These are phyloP conservation scores for Sphaerulina musiva DNA, from an alignment of 2,329 filamentous ascomycete species.

Conservation along the genomic window DNA sequence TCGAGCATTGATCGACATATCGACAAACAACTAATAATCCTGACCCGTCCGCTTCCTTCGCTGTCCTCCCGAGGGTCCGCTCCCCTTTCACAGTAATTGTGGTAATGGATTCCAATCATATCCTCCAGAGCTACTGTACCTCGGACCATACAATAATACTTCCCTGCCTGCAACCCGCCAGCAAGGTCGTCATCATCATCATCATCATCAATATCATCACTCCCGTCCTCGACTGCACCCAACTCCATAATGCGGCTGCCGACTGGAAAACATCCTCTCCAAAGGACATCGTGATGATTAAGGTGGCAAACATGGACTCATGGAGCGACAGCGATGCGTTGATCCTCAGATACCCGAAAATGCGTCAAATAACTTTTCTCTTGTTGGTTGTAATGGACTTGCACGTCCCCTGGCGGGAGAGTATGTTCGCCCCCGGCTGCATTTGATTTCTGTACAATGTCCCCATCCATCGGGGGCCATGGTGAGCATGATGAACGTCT, in stretches of 20 bases:
- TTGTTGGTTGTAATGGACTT: not conserved
- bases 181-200: not conserved
- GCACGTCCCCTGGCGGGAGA: not conserved
- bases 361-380: constrained; percentile 6
- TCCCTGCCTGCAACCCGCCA: not conserved
- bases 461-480: not conserved
- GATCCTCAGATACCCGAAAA: not conserved
- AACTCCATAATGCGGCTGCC: not conserved
- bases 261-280: not conserved
- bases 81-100: too few species aligned
- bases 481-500: not conserved
- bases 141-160: not conserved
- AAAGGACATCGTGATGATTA: not conserved
- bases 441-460: not conserved
- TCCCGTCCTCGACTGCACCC: not conserved
- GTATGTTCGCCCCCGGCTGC: not conserved
- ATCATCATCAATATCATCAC: not conserved
- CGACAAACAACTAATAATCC: not conserved
- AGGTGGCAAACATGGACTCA: not conserved
- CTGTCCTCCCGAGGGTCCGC: not conserved
- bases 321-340: constrained; percentile 6
- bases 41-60: not conserved
- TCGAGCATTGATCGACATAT: not conserved
- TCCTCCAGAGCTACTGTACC: not conserved
- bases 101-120: too few species aligned